Evolutionary conservation across 495 filamentous ascomycete genomes (phyloP).

Genomic region (Aspergillus sclerotiicarbonarius): DNA sequence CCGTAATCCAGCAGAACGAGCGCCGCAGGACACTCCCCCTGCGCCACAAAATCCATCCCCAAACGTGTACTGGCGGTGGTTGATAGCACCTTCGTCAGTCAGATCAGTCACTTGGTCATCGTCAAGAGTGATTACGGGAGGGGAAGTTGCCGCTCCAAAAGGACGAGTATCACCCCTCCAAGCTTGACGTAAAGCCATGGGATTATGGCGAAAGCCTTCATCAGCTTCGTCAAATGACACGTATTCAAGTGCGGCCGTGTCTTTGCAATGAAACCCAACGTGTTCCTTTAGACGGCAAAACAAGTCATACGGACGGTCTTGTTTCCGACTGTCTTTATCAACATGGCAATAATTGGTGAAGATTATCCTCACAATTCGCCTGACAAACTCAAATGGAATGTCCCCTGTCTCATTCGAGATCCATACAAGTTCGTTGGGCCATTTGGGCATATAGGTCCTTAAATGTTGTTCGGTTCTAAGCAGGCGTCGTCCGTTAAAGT

Average conservation of each 20-base stretch:
- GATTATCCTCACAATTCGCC: slow-evolving; percentile 20
- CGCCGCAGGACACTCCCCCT: slow-evolving; percentile 73
- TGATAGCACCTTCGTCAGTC: background rate
- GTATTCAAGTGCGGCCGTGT: slow-evolving; percentile 28
- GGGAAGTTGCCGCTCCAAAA: slow-evolving; percentile 24
- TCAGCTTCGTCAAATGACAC: slow-evolving; percentile 29
- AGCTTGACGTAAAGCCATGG: slow-evolving; percentile 19
- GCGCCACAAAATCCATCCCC: slow-evolving; percentile 75
- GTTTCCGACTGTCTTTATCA: slow-evolving; percentile 5
- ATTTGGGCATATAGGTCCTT: slow-evolving; percentile 21
- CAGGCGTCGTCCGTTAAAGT: slow-evolving; percentile 22
- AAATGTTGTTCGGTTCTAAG: slow-evolving; percentile 10
- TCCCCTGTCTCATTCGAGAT: slow-evolving; percentile 16
- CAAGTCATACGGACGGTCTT: slow-evolving; percentile 5
- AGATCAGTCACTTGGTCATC: slow-evolving; percentile 23
- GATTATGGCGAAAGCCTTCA: slow-evolving; percentile 1
- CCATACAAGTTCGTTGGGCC: slow-evolving; percentile 28
- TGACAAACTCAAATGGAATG: slow-evolving; percentile 23
- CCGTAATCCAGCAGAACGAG: slow-evolving; percentile 57
- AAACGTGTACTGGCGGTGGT: slow-evolving; percentile 52
- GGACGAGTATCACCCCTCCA: slow-evolving; percentile 33
- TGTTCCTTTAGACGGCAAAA: slow-evolving; percentile 33
- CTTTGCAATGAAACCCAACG: slow-evolving; percentile 4
- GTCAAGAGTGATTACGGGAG: slow-evolving; percentile 14
- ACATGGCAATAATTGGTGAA: slow-evolving; percentile 34